Conservation (phyloP, 179 eudicot species). For the Spinacia oleracea region DNA sequence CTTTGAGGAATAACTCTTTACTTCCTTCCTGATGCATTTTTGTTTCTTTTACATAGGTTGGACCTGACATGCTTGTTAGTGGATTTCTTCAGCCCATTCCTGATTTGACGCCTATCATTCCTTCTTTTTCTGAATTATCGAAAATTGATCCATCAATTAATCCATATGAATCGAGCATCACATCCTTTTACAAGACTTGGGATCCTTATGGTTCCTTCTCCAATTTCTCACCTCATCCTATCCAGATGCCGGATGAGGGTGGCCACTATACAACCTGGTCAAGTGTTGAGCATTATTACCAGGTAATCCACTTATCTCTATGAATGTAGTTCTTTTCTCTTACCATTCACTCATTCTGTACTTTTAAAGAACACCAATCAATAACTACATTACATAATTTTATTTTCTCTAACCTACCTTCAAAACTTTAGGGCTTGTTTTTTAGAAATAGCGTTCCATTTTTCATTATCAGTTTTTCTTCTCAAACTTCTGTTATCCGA, state of each 20-base stretch:
- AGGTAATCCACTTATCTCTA: constrained; percentile 45
- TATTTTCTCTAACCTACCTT: too few species aligned
- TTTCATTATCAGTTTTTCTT: neutral
- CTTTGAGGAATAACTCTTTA: neutral
- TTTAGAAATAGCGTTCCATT: neutral
- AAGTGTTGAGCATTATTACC: constrained; percentile 95
- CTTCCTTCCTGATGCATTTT: constrained; percentile 5
- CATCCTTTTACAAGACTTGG: constrained; percentile 93
- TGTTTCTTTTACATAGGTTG: constrained; percentile 54
- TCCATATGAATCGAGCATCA: constrained; percentile 74
- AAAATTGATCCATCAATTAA: constrained; percentile 80
- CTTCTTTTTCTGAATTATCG: constrained; percentile 74
- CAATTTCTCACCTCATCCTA: constrained; percentile 92
- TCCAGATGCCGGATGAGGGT: constrained; percentile 66
- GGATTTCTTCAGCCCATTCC: constrained; percentile 98
- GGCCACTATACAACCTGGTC: constrained; percentile 68
- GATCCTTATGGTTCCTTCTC: constrained; percentile 96
- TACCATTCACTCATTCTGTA: neutral
- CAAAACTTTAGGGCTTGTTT: neutral
- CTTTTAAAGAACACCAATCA: neutral
- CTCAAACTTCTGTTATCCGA: neutral
- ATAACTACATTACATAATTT: too few species aligned
- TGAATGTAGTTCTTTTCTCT: neutral
- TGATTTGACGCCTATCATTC: constrained; percentile 76
- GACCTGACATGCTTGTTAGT: constrained; percentile 97